Conservation (phyloP, 805 yeast species). For the Wickerhamomyces strasburgensis region DNA sequence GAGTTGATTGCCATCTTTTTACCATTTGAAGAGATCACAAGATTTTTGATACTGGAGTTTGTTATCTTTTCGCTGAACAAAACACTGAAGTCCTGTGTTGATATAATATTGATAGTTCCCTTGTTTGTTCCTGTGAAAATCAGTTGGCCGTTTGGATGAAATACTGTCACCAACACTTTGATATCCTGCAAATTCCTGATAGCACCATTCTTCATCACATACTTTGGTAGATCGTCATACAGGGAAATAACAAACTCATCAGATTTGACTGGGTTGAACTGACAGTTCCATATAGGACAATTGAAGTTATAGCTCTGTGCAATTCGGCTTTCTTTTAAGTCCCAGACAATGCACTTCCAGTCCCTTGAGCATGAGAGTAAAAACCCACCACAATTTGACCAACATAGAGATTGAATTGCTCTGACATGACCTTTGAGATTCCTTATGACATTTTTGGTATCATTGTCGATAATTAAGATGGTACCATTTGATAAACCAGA, state of each 20-base stretch:
- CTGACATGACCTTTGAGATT: slow-evolving; percentile 62
- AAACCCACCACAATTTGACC: slow-evolving; percentile 73
- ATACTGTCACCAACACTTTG: slow-evolving; percentile 30
- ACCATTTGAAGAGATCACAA: slow-evolving; percentile 54
- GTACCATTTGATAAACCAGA: slow-evolving; percentile 74
- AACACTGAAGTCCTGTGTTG: slow-evolving; percentile 24
- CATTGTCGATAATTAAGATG: slow-evolving; percentile 67
- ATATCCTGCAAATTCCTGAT: slow-evolving; percentile 19
- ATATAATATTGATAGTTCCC: slow-evolving; percentile 62
- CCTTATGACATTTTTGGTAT: slow-evolving; percentile 55
- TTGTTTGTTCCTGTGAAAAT: slow-evolving; percentile 74
- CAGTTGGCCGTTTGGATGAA: slow-evolving; percentile 48
- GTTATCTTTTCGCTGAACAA: slow-evolving; percentile 54
- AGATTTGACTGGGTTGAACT: slow-evolving; percentile 45
- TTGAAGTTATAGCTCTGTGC: slow-evolving; percentile 47
- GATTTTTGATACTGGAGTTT: slow-evolving; percentile 64
- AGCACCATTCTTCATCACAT: slow-evolving; percentile 34
- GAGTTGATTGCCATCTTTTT: slow-evolving; percentile 65
- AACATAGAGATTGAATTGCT: slow-evolving; percentile 65
- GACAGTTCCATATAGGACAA: slow-evolving; percentile 70
- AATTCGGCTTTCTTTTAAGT: slow-evolving; percentile 41
- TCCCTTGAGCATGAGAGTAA: slow-evolving; percentile 71
- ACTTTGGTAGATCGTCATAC: slow-evolving; percentile 55
- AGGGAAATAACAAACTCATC: slow-evolving; percentile 56
- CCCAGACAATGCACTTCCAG: slow-evolving; percentile 83